Base-by-base conservation (phyloP, 768 basidiomycete species). In the Lentinula sp. region DNA sequence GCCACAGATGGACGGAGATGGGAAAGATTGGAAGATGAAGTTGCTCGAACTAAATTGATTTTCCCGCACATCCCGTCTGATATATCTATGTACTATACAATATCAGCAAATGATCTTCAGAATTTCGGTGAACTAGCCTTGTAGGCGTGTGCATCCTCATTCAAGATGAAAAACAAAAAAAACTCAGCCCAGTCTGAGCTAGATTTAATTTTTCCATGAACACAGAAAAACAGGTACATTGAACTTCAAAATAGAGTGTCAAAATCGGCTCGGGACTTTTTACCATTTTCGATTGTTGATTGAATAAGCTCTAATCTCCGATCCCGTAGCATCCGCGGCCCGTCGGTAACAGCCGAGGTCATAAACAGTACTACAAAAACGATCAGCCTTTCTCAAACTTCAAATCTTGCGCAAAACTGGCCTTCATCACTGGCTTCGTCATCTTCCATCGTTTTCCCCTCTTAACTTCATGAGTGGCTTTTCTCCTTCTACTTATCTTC, bases 401-500 rank as follows among this genome's bases (percentile, higher is more conserved):
- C 21, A 23, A 23, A 28, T 11, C 18, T 43, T 43, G 23, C 40
- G 37, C 55, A 40, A 55, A 40, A 40, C 55, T 56, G 55, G 55
- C 55, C 55, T 54, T 54, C 53, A 54, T 40, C 35, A 37, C 18
- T 39, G 40, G 40, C 28, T 43, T 56, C 28, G 2, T 31, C 6
- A 13, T 51, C 50, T 57, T 57, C 51, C 53, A 46, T 42, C 60
- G 39, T 42, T 39, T 63, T 42, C 42, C 32, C 11, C 43, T 43
- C 13, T 21, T 39, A 23, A 11, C 34, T 75, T 68, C 73, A 91
- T 92, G 89, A 83, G 82, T 72, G 80, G 78, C 72, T 88, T 87
- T 65, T 91, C 89, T 50, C 82, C 89, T 8, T 80, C 88, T 23
- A 87, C 87, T 59, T 90, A 83, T 70, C 80, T 91, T 48, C 81